phyloP scores from a whole-genome alignment of 2,329 filamentous ascomycete genomes.

The Akanthomyces dipterigenus region DNA sequence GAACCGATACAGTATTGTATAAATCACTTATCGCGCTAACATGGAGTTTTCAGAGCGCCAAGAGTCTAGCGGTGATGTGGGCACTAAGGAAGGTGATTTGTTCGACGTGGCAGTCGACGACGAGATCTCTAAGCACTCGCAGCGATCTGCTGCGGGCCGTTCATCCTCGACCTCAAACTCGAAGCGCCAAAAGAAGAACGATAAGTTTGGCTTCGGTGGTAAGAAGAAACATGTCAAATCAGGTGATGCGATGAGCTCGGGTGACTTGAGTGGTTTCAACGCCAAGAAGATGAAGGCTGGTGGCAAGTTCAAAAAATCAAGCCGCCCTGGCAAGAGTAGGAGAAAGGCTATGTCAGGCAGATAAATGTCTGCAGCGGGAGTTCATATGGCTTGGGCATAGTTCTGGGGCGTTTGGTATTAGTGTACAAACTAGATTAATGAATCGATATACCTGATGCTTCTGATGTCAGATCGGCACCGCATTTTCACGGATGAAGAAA shows the following conservation, averaged over 20 bases:
- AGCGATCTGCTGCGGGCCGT: conserved; percentile 33
- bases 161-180: conserved; percentile 38
- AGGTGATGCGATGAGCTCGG: conserved; percentile 75
- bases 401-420: neutral
- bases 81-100: conserved; percentile 72
- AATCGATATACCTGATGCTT: conserved; percentile 1
- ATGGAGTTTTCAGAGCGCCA: conserved; percentile 65
- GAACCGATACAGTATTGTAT: conserved; percentile 29
- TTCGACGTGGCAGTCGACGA: conserved; percentile 85
- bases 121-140: conserved; percentile 41
- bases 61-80: conserved; percentile 55
- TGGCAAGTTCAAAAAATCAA: conserved; percentile 26
- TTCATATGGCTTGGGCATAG: neutral
- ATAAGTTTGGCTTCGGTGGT: conserved; percentile 91
- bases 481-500: neutral
- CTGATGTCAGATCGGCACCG: neutral
- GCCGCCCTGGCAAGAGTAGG: conserved; percentile 44
- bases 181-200: conserved; percentile 90
- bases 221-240: conserved; percentile 93
- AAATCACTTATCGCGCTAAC: conserved; percentile 16
- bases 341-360: conserved; percentile 38
- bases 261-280: conserved; percentile 75
- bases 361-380: conserved; percentile 11
- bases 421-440: neutral
- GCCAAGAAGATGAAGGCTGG: conserved; percentile 73